These are phyloP conservation scores for Ambrosia artemisiifolia DNA, from an alignment of 129 eudicot genomes.

Conservation along the genomic window DNA sequence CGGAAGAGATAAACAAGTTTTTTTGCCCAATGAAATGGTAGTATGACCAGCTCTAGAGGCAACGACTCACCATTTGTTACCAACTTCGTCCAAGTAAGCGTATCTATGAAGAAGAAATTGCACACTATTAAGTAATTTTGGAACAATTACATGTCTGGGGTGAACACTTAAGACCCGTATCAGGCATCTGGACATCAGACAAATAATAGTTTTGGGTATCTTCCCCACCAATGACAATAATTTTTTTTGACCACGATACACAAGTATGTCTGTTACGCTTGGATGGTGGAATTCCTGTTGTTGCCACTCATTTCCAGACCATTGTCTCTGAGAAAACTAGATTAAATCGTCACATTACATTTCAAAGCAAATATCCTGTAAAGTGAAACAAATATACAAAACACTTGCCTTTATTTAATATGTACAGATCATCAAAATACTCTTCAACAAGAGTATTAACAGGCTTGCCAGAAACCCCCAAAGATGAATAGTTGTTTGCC, in stretches of 20 bases:
- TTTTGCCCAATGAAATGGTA: slow-evolving; percentile 73
- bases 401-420: slow-evolving; percentile 67
- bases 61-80: slow-evolving; percentile 74
- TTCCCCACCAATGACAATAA: slow-evolving; percentile 94
- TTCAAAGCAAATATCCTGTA: background rate
- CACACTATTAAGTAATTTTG: slow-evolving; percentile 13
- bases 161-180: slow-evolving; percentile 58
- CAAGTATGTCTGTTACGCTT: slow-evolving; percentile 94
- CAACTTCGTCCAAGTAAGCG: slow-evolving; percentile 83
- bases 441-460: slow-evolving; percentile 48
- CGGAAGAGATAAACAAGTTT: slow-evolving; percentile 75
- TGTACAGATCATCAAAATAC: slow-evolving; percentile 90
- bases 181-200: slow-evolving; percentile 91
- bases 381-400: background rate
- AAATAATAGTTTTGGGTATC: slow-evolving; percentile 71
- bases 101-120: slow-evolving; percentile 45
- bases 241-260: slow-evolving; percentile 92
- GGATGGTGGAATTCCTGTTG: slow-evolving; percentile 84
- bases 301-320: slow-evolving; percentile 77
- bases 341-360: slow-evolving; percentile 6
- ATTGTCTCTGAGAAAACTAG: slow-evolving; percentile 54
- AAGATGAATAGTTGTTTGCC: slow-evolving; percentile 91
- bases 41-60: slow-evolving; percentile 99
- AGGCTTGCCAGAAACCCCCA: slow-evolving; percentile 95
- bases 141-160: background rate